phyloP scores from a whole-genome alignment of 2,329 filamentous ascomycete genomes.

The Sporothrix brunneoviolacea region DNA sequence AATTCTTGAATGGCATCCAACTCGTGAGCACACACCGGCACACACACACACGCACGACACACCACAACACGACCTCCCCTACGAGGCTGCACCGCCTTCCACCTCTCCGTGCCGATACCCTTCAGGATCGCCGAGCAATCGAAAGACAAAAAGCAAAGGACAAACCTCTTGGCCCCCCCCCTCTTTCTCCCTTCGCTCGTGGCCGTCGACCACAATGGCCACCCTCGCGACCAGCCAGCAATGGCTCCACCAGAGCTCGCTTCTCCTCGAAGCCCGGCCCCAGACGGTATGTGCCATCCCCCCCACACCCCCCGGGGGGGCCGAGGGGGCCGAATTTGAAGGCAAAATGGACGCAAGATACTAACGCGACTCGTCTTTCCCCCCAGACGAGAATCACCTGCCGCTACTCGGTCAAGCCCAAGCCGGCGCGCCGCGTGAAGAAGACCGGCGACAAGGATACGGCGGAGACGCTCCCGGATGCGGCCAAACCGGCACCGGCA shows the following conservation, averaged over 20 bases:
- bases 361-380: no score
- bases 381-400: conserved; percentile 93
- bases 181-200: not conserved
- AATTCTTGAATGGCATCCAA: not conserved
- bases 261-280: conserved; percentile 81
- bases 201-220: conserved; percentile 54
- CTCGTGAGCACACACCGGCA: not conserved
- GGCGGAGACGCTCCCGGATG: conserved; percentile 23
- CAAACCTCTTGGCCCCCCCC: no score
- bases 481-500: conserved; percentile 17
- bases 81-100: no score
- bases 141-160: no score
- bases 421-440: conserved; percentile 20
- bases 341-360: no score
- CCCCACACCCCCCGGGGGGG: not conserved
- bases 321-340: not conserved
- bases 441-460: conserved; percentile 20
- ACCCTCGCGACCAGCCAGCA: conserved; percentile 76
- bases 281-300: conserved; percentile 62
- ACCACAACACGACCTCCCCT: not conserved
- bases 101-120: no score
- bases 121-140: no score
- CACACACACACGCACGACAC: conserved; percentile 3
- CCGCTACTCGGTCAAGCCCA: conserved; percentile 69
- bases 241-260: conserved; percentile 82